Evolutionary conservation across 805 yeast genomes (phyloP).

Genomic region (Saccharomycopsis capsularis): DNA sequence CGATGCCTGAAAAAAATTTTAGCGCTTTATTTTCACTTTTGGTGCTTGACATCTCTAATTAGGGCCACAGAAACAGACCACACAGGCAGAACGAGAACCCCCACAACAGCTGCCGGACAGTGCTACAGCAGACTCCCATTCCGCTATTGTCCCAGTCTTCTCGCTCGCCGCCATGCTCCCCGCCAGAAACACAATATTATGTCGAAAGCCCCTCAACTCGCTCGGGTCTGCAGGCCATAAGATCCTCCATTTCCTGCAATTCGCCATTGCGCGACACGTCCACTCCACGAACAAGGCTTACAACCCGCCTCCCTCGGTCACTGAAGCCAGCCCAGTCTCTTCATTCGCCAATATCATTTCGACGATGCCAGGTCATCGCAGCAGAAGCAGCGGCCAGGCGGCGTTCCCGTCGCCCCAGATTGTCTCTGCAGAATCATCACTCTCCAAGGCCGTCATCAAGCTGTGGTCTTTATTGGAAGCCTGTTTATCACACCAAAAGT

Average conservation of each 20-base stretch:
- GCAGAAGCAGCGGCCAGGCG: background rate
- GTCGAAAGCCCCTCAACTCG: no score
- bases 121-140: no score
- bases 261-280: background rate
- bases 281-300: background rate
- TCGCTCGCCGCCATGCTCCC: no score
- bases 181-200: no score
- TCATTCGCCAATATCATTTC: background rate
- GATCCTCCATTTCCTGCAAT: background rate
- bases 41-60: no score
- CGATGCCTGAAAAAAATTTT: no score
- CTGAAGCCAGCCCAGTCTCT: background rate
- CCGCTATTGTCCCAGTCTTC: no score
- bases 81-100: no score
- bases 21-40: no score
- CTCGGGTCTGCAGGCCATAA: background rate
- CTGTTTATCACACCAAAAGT: slow-evolving; percentile 58
- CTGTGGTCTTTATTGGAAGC: slow-evolving; percentile 77
- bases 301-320: background rate
- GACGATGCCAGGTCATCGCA: no score
- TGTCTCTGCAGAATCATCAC: background rate
- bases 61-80: no score
- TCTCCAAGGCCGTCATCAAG: slow-evolving; percentile 34
- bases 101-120: no score
- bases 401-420: background rate